Percentiles rank a stretch among this genome's conserved stretches.
These are phyloP conservation scores for Oxytropis ochrocephala DNA, from an alignment of 306 rosid genomes.

Conservation along the genomic window DNA sequence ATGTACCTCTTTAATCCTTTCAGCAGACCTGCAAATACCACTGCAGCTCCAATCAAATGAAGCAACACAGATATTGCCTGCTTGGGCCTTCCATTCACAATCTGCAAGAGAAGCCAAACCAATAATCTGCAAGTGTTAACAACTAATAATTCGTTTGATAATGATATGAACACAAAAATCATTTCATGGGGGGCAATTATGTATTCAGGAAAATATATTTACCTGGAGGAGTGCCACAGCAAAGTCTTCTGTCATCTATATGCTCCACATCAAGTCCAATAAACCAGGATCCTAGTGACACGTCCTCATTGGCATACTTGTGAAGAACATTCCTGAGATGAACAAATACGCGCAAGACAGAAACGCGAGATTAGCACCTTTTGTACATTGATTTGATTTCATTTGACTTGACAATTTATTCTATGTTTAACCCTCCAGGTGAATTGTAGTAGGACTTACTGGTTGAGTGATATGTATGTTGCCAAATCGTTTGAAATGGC, in stretches of 20 bases:
- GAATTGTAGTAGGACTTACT: conserved; percentile 47
- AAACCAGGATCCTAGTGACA: conserved; percentile 94
- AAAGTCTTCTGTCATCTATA: conserved; percentile 85
- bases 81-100: conserved; percentile 99
- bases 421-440: background rate
- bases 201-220: background rate
- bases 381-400: background rate
- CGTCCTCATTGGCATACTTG: conserved; percentile 97
- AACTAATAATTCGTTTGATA: background rate
- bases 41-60: conserved; percentile 98
- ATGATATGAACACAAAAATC: conserved; percentile 1
- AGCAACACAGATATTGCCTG: conserved; percentile 97
- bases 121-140: background rate
- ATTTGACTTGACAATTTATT: background rate
- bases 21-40: conserved; percentile 94
- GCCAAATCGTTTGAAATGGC: conserved; percentile 97
- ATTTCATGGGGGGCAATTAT: background rate
- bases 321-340: conserved; percentile 83
- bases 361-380: background rate
- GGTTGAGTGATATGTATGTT: conserved; percentile 70
- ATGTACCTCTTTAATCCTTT: conserved; percentile 92
- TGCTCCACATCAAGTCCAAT: conserved; percentile 92
- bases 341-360: background rate
- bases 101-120: conserved; percentile 47
- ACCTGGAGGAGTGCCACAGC: conserved; percentile 99